Conservation (phyloP, 495 filamentous ascomycete genomes). For the Daldinia concentrica region DNA sequence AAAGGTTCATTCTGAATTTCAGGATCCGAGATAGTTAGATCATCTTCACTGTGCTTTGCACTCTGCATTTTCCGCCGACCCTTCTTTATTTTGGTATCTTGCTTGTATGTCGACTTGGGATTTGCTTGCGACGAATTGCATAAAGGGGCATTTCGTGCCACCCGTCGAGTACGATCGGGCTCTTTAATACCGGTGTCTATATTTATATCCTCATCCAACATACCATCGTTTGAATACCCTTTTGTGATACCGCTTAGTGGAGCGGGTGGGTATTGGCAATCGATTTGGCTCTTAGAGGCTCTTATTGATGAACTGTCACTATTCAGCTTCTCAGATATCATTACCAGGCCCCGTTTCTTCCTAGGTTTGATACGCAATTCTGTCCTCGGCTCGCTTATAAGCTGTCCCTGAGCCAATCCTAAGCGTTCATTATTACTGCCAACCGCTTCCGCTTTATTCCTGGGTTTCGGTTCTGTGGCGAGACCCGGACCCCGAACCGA, state of each 20-base stretch:
- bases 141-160: neutral
- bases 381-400: constrained; percentile 45
- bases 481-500: neutral
- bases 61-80: neutral
- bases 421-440: constrained; percentile 9
- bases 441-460: neutral
- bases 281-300: constrained; percentile 5
- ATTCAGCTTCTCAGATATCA: constrained; percentile 46
- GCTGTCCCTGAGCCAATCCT: neutral
- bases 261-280: neutral
- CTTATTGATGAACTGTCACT: constrained; percentile 9
- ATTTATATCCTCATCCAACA: neutral
- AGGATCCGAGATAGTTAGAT: neutral
- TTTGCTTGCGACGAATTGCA: neutral
- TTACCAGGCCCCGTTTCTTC: constrained; percentile 54
- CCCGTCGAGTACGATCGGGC: neutral
- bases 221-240: neutral
- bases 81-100: constrained; percentile 1
- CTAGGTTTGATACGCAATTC: constrained; percentile 54
- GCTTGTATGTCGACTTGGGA: constrained; percentile 1
- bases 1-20: neutral
- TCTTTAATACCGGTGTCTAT: neutral
- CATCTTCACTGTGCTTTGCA: neutral
- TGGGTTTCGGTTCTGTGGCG: neutral
- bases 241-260: neutral